These are phyloP conservation scores for Vinca major DNA, from an alignment of 305 asterid genomes.

Conservation along the genomic window DNA sequence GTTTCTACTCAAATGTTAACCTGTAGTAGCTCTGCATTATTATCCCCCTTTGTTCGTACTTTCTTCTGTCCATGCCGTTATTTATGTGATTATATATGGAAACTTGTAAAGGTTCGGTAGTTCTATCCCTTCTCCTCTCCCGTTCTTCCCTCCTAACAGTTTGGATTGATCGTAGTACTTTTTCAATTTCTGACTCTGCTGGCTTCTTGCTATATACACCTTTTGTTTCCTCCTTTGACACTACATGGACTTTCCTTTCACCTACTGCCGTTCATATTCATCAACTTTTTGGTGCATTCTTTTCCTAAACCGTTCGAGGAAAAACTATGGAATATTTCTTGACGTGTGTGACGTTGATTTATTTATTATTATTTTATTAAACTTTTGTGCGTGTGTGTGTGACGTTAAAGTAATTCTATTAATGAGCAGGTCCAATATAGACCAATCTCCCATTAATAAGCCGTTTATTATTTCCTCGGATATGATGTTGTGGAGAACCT, in stretches of 20 bases:
- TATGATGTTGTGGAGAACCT: background rate
- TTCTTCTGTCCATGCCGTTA: background rate
- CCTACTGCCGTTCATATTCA: background rate
- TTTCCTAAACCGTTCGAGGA: background rate
- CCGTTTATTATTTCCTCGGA: background rate
- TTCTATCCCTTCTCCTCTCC: background rate
- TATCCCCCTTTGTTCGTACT: background rate
- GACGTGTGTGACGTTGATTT: background rate
- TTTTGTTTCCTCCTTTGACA: background rate
- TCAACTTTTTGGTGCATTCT: background rate
- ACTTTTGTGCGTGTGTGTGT: background rate
- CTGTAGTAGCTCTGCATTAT: background rate
- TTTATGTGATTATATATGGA: background rate
- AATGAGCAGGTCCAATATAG: background rate
- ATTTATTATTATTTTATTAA: background rate
- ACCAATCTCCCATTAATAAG: background rate
- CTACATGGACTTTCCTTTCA: background rate
- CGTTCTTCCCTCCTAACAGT: background rate
- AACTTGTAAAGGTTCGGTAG: background rate
- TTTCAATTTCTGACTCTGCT: background rate
- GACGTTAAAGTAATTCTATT: background rate
- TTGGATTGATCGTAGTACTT: background rate
- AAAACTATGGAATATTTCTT: background rate
- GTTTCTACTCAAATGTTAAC: background rate
- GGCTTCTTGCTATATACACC: background rate